These are phyloP conservation scores for Tolypocladium ovalisporum DNA, from an alignment of 2,329 filamentous ascomycete species.

Conservation along the genomic window DNA sequence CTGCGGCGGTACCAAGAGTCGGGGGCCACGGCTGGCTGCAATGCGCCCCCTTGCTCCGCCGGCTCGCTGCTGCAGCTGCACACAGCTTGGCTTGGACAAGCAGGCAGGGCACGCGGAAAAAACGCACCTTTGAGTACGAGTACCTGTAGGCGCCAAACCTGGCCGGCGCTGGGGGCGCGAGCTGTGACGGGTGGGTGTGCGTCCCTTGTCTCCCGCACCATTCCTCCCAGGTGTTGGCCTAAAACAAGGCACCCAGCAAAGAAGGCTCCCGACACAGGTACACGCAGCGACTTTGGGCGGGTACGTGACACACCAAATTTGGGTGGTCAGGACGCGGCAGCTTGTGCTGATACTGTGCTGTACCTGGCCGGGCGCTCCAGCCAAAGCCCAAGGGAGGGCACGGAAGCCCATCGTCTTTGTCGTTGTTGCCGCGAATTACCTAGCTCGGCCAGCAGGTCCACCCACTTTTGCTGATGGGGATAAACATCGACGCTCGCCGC, in stretches of 20 bases:
- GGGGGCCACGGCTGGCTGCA: background rate
- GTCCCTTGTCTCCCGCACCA: slow-evolving; percentile 1
- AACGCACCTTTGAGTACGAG: too few species aligned
- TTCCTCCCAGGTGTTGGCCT: slow-evolving; percentile 1
- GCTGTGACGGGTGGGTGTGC: background rate
- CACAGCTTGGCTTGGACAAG: background rate
- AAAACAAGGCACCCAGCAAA: slow-evolving; percentile 1
- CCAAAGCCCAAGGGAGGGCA: background rate
- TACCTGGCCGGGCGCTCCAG: slow-evolving; percentile 12
- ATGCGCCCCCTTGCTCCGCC: background rate
- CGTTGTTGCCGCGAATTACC: background rate
- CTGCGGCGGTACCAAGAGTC: background rate
- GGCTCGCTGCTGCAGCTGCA: background rate
- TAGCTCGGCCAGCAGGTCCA: background rate
- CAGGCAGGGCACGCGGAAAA: background rate
- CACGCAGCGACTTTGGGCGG: slow-evolving; percentile 23
- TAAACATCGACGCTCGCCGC: background rate
- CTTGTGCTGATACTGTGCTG: slow-evolving; percentile 25
- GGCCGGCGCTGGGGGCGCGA: background rate
- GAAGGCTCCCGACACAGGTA: slow-evolving; percentile 9
- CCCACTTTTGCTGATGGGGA: background rate
- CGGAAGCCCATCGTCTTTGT: background rate
- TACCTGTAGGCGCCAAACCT: background rate
- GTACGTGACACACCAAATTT: slow-evolving; percentile 24
- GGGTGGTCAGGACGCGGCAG: slow-evolving; percentile 20